These are phyloP conservation scores for Ceratobasidium theobromae DNA, from an alignment of 1,284 basidiomycete genomes.

Conservation along the genomic window DNA sequence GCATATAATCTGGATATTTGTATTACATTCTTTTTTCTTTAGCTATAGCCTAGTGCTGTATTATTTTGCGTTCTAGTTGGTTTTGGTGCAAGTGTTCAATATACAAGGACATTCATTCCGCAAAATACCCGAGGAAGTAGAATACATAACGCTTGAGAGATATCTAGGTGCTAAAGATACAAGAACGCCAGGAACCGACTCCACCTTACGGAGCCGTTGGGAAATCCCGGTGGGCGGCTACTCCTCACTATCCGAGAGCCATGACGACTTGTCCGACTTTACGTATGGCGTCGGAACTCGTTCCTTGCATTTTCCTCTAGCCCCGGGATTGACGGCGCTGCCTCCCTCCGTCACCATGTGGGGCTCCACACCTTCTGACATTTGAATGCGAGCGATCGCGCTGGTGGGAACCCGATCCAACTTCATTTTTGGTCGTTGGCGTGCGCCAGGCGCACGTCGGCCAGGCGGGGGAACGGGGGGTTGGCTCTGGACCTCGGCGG, in stretches of 20 bases:
- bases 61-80: neutral
- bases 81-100: neutral
- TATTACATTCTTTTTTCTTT: neutral
- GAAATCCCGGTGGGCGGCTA: too few species aligned
- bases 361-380: constrained; percentile 9
- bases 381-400: constrained; percentile 21
- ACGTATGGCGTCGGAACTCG: constrained; percentile 26
- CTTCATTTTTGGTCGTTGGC: constrained; percentile 24
- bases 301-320: constrained; percentile 3
- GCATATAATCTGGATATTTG: neutral
- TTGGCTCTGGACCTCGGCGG: neutral
- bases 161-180: constrained; percentile 16
- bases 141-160: constrained; percentile 7
- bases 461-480: neutral
- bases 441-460: neutral
- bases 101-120: neutral
- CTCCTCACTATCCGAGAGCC: constrained; percentile 20
- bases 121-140: neutral
- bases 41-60: neutral
- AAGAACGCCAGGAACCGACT: too few species aligned
- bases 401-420: constrained; percentile 19
- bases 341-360: neutral
- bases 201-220: too few species aligned
- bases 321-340: neutral
- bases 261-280: constrained; percentile 19